Evolutionary conservation across 2,329 filamentous ascomycete genomes (phyloP).

Genomic region (Talaromyces sp.): DNA sequence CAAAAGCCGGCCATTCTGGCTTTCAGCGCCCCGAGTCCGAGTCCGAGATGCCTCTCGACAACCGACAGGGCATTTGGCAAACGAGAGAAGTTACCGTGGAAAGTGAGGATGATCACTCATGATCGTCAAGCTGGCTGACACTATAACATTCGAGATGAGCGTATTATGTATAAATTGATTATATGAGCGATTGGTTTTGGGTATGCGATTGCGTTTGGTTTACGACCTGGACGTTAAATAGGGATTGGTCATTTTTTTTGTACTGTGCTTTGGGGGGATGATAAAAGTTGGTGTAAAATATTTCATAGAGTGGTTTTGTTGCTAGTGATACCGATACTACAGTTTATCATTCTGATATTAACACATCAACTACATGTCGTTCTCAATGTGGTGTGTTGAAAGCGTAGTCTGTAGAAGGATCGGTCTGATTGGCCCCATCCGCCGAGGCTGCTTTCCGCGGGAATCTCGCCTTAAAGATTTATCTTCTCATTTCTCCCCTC

Average conservation of each 20-base stretch:
- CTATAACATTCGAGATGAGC: background rate
- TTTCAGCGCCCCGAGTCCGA: background rate
- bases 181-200: background rate
- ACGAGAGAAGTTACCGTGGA: background rate
- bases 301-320: no score
- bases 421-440: background rate
- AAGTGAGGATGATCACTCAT: background rate
- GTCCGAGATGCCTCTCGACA: background rate
- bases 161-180: background rate
- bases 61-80: constrained; percentile 4
- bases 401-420: no score
- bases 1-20: background rate
- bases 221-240: background rate
- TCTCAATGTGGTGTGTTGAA: no score
- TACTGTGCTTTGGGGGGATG: background rate
- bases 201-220: background rate
- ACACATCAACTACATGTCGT: no score
- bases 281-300: background rate
- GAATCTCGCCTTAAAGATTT: background rate
- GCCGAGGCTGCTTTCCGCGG: background rate
- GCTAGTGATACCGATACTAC: no score
- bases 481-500: constrained; percentile 11
- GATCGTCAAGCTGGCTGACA: background rate
- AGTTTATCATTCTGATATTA: no score
- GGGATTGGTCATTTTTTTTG: background rate